phyloP scores from a whole-genome alignment of 2,329 filamentous ascomycete genomes.

The Emergomyces orientalis region DNA sequence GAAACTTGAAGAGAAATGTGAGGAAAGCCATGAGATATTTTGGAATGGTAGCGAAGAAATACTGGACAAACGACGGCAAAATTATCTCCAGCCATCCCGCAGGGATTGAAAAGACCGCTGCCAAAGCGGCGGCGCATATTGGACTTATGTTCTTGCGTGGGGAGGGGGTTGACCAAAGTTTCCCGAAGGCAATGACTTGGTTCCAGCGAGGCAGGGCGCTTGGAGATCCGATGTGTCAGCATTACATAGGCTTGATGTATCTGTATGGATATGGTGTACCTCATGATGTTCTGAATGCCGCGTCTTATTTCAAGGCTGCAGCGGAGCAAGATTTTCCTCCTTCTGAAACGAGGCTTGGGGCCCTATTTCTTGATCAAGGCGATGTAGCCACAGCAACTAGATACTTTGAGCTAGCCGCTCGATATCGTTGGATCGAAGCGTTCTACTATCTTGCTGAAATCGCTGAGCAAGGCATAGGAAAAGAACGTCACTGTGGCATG shows the following conservation, averaged over 20 bases:
- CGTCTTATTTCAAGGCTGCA: constrained; percentile 65
- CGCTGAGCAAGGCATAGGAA: constrained; percentile 67
- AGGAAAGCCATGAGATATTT: constrained; percentile 71
- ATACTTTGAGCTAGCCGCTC: constrained; percentile 79
- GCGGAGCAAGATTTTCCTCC: constrained; percentile 73
- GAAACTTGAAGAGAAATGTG: constrained; percentile 63
- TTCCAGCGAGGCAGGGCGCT: constrained; percentile 68
- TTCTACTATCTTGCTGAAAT: constrained; percentile 90
- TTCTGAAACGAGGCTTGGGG: constrained; percentile 73
- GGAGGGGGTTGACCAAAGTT: constrained; percentile 73
- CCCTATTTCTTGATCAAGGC: constrained; percentile 79
- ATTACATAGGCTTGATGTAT: constrained; percentile 74
- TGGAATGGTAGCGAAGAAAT: constrained; percentile 64
- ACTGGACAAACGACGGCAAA: constrained; percentile 74
- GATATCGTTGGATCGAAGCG: constrained; percentile 76
- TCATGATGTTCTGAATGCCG: constrained; percentile 61
- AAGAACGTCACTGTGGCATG: constrained; percentile 66
- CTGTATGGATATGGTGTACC: constrained; percentile 65
- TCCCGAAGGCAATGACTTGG: constrained; percentile 67
- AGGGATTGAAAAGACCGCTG: constrained; percentile 66
- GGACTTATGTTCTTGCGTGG: constrained; percentile 84
- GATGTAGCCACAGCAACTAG: constrained; percentile 69
- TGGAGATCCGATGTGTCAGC: constrained; percentile 74
- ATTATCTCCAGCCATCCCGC: constrained; percentile 59
- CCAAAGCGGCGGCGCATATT: constrained; percentile 76